A percentile compares a stretch with the other conserved stretches of the same genome.
phyloP scores from a whole-genome alignment of 73 alveolate species.

The Breviolum minutum region DNA sequence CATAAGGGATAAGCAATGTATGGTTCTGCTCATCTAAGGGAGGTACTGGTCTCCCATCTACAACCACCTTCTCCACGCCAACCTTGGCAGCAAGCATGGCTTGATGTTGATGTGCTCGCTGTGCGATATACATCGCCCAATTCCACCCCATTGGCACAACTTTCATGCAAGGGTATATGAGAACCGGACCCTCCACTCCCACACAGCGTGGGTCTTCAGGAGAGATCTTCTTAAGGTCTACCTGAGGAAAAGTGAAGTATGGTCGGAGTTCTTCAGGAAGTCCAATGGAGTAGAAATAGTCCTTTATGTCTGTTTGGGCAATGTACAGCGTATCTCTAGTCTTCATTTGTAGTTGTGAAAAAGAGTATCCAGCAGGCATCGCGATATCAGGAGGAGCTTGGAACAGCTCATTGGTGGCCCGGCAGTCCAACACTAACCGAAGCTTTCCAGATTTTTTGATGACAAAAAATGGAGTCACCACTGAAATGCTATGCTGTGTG shows the following conservation, averaged over 20 bases:
- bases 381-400: not conserved
- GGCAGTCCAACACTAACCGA: conserved; percentile 28
- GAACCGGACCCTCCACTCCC: not conserved
- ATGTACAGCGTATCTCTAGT: not conserved
- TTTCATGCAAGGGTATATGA: not conserved
- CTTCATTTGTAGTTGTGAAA: not conserved
- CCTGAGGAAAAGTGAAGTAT: conserved; percentile 13
- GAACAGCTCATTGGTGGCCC: not conserved
- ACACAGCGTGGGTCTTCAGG: not conserved
- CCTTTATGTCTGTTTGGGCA: conserved; percentile 24
- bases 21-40: not conserved
- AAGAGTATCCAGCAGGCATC: conserved; percentile 22
- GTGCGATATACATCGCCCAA: conserved; percentile 77
- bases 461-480: conserved; percentile 47
- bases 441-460: not conserved
- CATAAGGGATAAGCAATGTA: not conserved
- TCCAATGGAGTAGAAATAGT: conserved; percentile 41
- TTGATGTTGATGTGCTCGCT: conserved; percentile 31
- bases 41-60: conserved; percentile 37
- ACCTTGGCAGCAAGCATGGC: not conserved
- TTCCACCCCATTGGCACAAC: conserved; percentile 89
- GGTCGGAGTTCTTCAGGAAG: not conserved
- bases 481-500: not conserved
- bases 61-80: not conserved
- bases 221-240: not conserved